Conservation (phyloP, 306 rosid genomes). For the Quercus wislizeni region DNA sequence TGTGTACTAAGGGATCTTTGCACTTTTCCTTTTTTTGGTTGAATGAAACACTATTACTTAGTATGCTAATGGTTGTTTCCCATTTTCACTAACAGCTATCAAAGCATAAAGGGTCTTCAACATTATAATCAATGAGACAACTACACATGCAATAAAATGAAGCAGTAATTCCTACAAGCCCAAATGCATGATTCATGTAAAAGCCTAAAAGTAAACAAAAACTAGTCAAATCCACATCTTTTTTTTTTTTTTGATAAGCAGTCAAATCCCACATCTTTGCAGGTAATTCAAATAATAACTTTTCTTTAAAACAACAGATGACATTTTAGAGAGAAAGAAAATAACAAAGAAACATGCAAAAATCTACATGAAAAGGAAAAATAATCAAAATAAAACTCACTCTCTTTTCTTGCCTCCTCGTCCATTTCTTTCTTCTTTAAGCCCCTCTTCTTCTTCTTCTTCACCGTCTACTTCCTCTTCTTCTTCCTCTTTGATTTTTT, state of each 20-base stretch:
- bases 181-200: background rate
- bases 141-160: background rate
- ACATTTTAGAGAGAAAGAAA: background rate
- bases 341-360: background rate
- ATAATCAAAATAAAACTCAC: constrained; percentile 16
- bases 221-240: background rate
- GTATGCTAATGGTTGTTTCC: no score
- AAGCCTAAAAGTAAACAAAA: background rate
- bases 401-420: constrained; percentile 18
- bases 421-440: background rate
- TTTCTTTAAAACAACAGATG: no score
- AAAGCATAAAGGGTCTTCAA: no score
- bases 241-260: no score
- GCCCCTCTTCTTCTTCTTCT: constrained; percentile 7
- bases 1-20: no score
- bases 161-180: background rate
- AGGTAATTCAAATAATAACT: no score
- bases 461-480: background rate
- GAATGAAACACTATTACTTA: no score
- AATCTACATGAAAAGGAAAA: background rate
- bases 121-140: background rate
- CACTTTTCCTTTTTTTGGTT: no score
- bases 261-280: no score
- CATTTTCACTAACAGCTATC: no score
- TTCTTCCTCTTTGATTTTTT: background rate